A percentile compares a stretch with the other conserved stretches of the same genome.
Evolutionary conservation across 257 asterid genomes (phyloP).

Genomic region (Nicotiana attenuata): DNA sequence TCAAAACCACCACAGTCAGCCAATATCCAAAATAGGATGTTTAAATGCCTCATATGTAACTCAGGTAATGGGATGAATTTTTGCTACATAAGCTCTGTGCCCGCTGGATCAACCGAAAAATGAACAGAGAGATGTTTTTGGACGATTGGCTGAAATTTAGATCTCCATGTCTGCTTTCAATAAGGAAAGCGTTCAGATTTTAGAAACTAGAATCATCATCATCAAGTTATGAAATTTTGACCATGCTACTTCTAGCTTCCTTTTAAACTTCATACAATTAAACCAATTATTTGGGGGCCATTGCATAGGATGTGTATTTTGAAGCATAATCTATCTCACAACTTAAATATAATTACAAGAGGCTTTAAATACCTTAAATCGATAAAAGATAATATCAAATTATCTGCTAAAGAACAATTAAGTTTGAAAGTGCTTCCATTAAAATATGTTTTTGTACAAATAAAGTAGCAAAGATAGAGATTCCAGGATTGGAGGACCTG

Average conservation of each 20-base stretch:
- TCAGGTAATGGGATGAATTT: slow-evolving; percentile 13
- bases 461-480: background rate
- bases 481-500: slow-evolving; percentile 8
- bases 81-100: slow-evolving; percentile 68
- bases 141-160: slow-evolving; percentile 43
- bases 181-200: background rate
- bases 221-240: background rate
- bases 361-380: background rate
- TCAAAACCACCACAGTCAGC: background rate
- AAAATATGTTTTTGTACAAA: background rate
- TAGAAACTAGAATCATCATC: background rate
- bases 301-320: background rate
- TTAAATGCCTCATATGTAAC: background rate
- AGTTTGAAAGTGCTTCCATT: background rate
- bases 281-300: background rate
- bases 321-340: background rate
- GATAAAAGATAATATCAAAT: background rate
- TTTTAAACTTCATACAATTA: background rate
- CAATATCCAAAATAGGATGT: background rate
- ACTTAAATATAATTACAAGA: background rate
- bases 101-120: slow-evolving; percentile 62
- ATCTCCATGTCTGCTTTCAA: slow-evolving; percentile 52
- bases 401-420: background rate
- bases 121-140: slow-evolving; percentile 38
- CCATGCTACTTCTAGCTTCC: background rate